phyloP scores from a whole-genome alignment of 345 rosid genomes.

The Populus deltoides region DNA sequence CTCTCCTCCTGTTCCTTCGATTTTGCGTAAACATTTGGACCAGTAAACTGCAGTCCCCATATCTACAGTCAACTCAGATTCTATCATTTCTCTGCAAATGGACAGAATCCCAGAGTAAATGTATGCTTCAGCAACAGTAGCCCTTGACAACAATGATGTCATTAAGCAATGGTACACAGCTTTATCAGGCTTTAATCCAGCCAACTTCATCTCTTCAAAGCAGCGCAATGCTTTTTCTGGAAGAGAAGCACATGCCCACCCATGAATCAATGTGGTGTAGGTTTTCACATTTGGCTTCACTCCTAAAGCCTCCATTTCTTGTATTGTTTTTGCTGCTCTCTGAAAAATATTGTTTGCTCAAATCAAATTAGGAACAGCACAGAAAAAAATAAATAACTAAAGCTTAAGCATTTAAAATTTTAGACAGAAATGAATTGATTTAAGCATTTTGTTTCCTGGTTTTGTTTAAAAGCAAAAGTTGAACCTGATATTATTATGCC shows the following conservation, averaged over 20 bases:
- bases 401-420: too few relatives aligned
- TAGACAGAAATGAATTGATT: too few relatives aligned
- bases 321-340: constrained; percentile 66
- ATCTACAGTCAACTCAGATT: constrained; percentile 65
- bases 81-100: constrained; percentile 74
- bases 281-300: constrained; percentile 84
- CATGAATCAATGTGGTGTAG: constrained; percentile 82
- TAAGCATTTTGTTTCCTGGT: background rate
- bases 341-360: constrained; percentile 25
- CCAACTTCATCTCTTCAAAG: constrained; percentile 75
- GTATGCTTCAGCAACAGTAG: constrained; percentile 73
- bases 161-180: constrained; percentile 90
- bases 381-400: background rate
- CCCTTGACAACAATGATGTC: constrained; percentile 78
- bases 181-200: constrained; percentile 77
- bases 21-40: constrained; percentile 77
- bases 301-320: constrained; percentile 67
- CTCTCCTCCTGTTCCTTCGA: constrained; percentile 85
- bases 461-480: background rate
- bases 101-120: constrained; percentile 56
- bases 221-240: constrained; percentile 85
- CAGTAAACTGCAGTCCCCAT: constrained; percentile 97
- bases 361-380: background rate
- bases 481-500: background rate
- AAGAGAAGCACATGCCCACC: constrained; percentile 92